These are phyloP conservation scores for Raffaelea ambrosiae DNA, from an alignment of 2,329 filamentous ascomycete species.

Conservation along the genomic window DNA sequence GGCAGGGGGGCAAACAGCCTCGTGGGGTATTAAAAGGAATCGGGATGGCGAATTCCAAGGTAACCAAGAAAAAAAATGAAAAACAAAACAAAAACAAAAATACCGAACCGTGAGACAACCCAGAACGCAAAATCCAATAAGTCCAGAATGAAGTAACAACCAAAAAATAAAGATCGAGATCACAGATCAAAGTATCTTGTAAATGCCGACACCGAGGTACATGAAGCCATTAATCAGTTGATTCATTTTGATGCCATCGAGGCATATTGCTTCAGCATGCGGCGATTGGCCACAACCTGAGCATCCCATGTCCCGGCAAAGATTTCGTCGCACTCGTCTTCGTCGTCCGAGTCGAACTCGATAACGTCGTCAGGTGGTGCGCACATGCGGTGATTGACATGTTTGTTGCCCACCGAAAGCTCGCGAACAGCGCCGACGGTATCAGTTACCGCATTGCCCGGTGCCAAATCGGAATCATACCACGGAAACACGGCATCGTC, in stretches of 20 bases:
- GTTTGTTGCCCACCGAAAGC: conserved; percentile 3
- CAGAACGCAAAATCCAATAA: background rate
- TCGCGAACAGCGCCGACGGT: conserved; percentile 2
- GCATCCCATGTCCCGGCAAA: conserved; percentile 56
- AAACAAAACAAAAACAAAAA: conserved; percentile 3
- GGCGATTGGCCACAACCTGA: conserved; percentile 37
- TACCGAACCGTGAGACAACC: background rate
- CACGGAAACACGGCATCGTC: background rate
- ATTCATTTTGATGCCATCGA: too few relatives aligned
- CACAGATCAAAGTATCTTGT: too few relatives aligned
- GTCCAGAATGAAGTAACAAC: too few relatives aligned
- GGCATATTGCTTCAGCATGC: conserved; percentile 16
- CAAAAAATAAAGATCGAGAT: too few relatives aligned
- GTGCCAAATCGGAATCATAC: background rate
- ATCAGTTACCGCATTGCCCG: background rate
- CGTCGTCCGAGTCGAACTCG: conserved; percentile 54
- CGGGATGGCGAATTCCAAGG: background rate
- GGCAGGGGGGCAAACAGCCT: too few relatives aligned
- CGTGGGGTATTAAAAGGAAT: background rate
- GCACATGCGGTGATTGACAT: background rate
- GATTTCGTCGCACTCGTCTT: conserved; percentile 59
- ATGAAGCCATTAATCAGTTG: too few relatives aligned
- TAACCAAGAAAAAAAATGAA: conserved; percentile 5
- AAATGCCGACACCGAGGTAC: too few relatives aligned
- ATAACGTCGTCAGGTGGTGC: conserved; percentile 17